A percentile compares a stretch with the other conserved stretches of the same genome.
Conservation (phyloP, 441 rosid genomes). For the Heliophila coronopifolia region DNA sequence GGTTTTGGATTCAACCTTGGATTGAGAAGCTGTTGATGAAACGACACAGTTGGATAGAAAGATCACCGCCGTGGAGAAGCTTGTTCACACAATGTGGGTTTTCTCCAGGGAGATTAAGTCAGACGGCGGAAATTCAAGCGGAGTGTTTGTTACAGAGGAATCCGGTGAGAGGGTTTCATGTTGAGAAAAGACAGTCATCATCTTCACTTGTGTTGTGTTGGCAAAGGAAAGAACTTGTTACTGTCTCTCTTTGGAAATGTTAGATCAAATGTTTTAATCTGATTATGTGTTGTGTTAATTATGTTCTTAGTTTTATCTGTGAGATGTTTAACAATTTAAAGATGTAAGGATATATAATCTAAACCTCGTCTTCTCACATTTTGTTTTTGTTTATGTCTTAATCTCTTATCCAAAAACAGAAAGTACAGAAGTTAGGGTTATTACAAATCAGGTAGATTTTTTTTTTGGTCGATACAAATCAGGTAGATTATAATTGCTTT, state of each 20-base stretch:
- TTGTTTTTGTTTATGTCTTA: neutral
- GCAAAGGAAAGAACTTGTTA: slow-evolving; percentile 53
- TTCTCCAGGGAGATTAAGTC: slow-evolving; percentile 47
- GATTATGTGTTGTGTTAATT: slow-evolving; percentile 23
- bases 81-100: slow-evolving; percentile 51
- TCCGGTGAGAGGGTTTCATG: slow-evolving; percentile 45
- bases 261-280: slow-evolving; percentile 17
- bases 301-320: slow-evolving; percentile 14
- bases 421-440: neutral
- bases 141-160: slow-evolving; percentile 47
- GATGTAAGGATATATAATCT: slow-evolving; percentile 24
- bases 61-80: slow-evolving; percentile 40
- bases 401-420: slow-evolving; percentile 7
- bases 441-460: neutral
- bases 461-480: too few species aligned
- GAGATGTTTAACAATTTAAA: slow-evolving; percentile 24
- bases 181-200: slow-evolving; percentile 47
- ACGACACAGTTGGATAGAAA: slow-evolving; percentile 40
- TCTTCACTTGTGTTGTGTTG: slow-evolving; percentile 49
- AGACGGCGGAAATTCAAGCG: slow-evolving; percentile 50
- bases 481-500: neutral
- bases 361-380: slow-evolving; percentile 19
- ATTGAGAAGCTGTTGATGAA: slow-evolving; percentile 49
- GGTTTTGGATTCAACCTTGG: slow-evolving; percentile 46
- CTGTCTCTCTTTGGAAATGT: slow-evolving; percentile 48